Base-by-base conservation (phyloP, 257 asterid species). In the Nyctanthes arbortristis region DNA sequence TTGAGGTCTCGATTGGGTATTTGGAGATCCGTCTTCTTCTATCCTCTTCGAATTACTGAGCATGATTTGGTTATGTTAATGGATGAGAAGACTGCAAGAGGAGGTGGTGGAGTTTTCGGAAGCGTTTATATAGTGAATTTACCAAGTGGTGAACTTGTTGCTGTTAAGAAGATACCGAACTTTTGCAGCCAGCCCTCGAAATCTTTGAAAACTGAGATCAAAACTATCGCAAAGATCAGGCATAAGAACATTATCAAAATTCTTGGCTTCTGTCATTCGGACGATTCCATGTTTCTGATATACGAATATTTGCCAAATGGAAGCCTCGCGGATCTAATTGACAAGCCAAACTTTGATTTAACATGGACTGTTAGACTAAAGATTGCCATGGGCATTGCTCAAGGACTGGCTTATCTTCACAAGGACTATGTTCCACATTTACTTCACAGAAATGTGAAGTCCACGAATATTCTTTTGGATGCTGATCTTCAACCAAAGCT, bases 341-440 rank as follows among this genome's bases (percentile, higher is more conserved):
- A 80, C 31, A 67, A 80, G 63, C 60, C 78, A 8, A 86, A 66
- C 33, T 80, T 81, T 56, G 43, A 72, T 67, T 56, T 91, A 31
- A 85, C 89, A 35, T 91, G 97, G 97, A 76, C 68, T 32, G 68
- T 76, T 35, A 71, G 97, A 67, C 47, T 92, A 82, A 86, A 65
- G 83, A 87, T 87, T 27, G 96, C 87, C 30, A 75, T 87, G 33
- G 96, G 96, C 25, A 67, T 86, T 67, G 97, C 96, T 68, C 96
- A 84, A 69, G 97, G 89, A 61, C 80, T 89, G n/a, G 94, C 88
- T 12, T 92, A 92, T 79, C 92, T 92, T 71, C 96, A 92, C 70
- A 75, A 66, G 61, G 97, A 92, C 74, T 92, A 87, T 74, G 66
- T 79, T 65, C 96, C 93, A 4, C 89, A 69, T 82, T 81, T 92